Conservation (phyloP, 2,329 filamentous ascomycete species). For the Claviceps citrina region DNA sequence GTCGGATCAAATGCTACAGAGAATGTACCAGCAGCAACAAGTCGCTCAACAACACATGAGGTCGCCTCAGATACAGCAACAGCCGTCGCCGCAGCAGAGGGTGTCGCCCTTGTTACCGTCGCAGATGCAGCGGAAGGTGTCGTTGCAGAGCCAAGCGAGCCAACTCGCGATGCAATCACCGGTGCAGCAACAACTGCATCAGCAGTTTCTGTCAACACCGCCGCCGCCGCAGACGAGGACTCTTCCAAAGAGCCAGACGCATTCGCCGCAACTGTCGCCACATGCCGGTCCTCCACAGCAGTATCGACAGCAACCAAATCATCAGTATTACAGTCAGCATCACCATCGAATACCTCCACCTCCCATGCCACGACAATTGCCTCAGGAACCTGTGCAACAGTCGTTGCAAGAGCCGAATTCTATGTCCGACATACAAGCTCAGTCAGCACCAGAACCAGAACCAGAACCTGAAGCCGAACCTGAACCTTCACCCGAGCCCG, state of each 20-base stretch:
- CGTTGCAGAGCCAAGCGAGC: conserved; percentile 6
- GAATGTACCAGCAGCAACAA: conserved; percentile 7
- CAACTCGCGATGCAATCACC: conserved; percentile 7
- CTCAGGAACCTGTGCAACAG: conserved; percentile 3
- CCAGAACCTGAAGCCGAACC: background rate
- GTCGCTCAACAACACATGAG: conserved; percentile 8
- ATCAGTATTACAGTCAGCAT: background rate
- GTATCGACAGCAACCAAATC: conserved; percentile 1
- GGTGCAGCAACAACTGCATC: conserved; percentile 14
- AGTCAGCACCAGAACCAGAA: background rate
- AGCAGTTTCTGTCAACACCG: conserved; percentile 11
- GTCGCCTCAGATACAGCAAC: conserved; percentile 10
- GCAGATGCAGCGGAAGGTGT: conserved; percentile 8
- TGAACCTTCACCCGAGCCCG: background rate
- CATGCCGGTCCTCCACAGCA: conserved; percentile 5
- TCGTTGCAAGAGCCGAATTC: background rate
- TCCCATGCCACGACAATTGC: conserved; percentile 3
- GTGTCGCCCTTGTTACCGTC: conserved; percentile 4
- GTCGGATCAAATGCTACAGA: conserved; percentile 6
- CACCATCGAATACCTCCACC: conserved; percentile 5
- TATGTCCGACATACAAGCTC: background rate
- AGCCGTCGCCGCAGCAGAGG: conserved; percentile 7
- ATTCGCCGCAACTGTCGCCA: conserved; percentile 13
- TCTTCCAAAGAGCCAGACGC: conserved; percentile 10
- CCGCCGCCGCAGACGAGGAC: conserved; percentile 3